phyloP scores from a whole-genome alignment of 768 basidiomycete genomes.

The Flagelloscypha sp. region DNA sequence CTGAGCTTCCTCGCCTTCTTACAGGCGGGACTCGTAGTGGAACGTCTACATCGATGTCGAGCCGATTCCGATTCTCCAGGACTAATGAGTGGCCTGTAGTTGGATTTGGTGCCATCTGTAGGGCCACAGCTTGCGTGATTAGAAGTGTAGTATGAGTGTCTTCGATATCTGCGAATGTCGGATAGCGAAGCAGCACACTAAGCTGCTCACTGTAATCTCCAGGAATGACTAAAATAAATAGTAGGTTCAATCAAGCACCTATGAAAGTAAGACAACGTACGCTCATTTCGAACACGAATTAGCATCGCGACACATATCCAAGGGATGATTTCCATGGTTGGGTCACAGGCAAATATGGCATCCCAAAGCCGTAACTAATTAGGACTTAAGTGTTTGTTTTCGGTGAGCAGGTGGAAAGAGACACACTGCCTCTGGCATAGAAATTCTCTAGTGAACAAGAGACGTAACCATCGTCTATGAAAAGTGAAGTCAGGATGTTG shows the following conservation, averaged over 20 bases:
- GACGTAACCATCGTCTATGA: slow-evolving; percentile 80
- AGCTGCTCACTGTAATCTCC: slow-evolving; percentile 84
- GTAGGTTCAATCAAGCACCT: slow-evolving; percentile 5
- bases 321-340: slow-evolving; percentile 65
- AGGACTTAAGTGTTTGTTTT: no score
- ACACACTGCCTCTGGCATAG: slow-evolving; percentile 71
- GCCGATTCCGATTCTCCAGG: slow-evolving; percentile 72
- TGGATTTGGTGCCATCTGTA: slow-evolving; percentile 68
- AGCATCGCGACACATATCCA: slow-evolving; percentile 95
- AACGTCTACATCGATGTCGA: slow-evolving; percentile 66
- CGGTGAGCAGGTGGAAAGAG: no score
- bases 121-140: slow-evolving; percentile 72
- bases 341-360: slow-evolving; percentile 83
- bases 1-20: slow-evolving; percentile 26
- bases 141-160: slow-evolving; percentile 61
- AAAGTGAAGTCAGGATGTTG: slow-evolving; percentile 8
- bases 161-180: no score
- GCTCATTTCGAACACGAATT: slow-evolving; percentile 81
- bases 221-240: slow-evolving; percentile 20
- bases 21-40: slow-evolving; percentile 38
- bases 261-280: slow-evolving; percentile 38
- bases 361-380: no score
- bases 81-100: slow-evolving; percentile 71
- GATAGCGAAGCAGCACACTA: slow-evolving; percentile 81
- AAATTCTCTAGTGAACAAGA: slow-evolving; percentile 92